Evolutionary conservation across 2,329 filamentous ascomycete genomes (phyloP), one percentile per base, ranked within the genome.

Genomic region (Fonsecaea erecta): DNA sequence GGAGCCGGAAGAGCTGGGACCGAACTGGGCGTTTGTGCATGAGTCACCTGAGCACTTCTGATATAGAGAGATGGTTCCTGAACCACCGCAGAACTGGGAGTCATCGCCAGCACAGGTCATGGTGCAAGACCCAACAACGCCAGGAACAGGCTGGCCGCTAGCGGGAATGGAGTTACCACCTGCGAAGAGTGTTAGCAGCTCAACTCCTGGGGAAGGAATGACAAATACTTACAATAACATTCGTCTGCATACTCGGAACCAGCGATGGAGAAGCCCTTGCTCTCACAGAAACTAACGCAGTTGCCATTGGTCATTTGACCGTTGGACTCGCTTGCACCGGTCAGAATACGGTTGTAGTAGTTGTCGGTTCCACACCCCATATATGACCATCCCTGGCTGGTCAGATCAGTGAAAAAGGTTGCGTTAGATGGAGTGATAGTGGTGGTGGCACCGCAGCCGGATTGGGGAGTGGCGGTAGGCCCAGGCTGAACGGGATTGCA

Each of bases 361-460:
- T 75, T 72, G 69, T 84, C 82, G 7, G 73, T 74, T 71, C 84
- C 89, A 77, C 88, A 91, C 62, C 88, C 88, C n/a, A 84, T 74
- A 68, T 86, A 83, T 51, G 79, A 78, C 80, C 87, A 91, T 52
- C 82, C 79, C 60, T 79, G 78, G 52, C 83, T 77, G 2, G 80
- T 82, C 28, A 82, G 74, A 57, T 83, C 77, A 21, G 75, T 77
- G 68, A 78, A 81, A 66, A 76, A 75, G 26, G 78, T 76, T 82
- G 84, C 52, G 53, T 63, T 63, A 34, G 63, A 63, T 18, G 65
- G 46, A 16, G 64, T 37, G 48, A 64, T 80, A 32, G 75, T 71
- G 8, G 77, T 76, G 61, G 80, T 76, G 21, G 82, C 81, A 12
- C 56, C 63, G 46, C 71, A 73, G 26, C 57, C 66, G 30, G 57